Percentiles rank a stretch among this genome's conserved stretches.
phyloP scores from a whole-genome alignment of 495 filamentous ascomycete genomes.

The Xylaria longipes region DNA sequence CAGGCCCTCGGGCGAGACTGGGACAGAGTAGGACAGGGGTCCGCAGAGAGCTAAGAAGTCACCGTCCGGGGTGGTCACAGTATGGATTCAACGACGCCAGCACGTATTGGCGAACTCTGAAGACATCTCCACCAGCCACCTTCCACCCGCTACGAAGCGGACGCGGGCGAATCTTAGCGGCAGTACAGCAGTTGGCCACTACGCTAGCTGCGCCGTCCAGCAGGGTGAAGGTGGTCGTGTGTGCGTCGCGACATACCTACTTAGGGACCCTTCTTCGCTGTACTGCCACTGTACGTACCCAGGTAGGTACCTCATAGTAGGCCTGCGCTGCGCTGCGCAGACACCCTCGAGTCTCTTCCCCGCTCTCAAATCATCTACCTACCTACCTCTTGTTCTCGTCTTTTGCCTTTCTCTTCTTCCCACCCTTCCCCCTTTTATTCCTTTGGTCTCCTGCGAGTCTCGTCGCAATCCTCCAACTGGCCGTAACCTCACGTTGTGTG shows the following conservation, averaged over 20 bases:
- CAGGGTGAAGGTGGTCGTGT: conserved; percentile 9
- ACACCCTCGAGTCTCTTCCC: conserved; percentile 30
- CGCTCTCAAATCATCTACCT: conserved; percentile 31
- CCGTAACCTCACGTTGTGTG: conserved; percentile 23
- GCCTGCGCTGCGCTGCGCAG: conserved; percentile 14
- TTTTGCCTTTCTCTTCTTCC: conserved; percentile 31
- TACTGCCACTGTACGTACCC: conserved; percentile 11
- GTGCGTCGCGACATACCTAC: conserved; percentile 4
- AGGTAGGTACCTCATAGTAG: conserved; percentile 1
- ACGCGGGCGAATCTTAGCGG: conserved; percentile 12
- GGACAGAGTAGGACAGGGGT: conserved; percentile 5
- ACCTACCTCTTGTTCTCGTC: conserved; percentile 40
- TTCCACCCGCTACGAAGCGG: conserved; percentile 21
- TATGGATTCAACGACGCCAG: background rate
- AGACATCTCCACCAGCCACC: conserved; percentile 39
- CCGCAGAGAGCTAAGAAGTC: conserved; percentile 7
- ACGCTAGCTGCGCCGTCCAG: conserved; percentile 8
- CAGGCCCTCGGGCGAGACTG: conserved; percentile 11
- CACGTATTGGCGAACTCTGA: conserved; percentile 27
- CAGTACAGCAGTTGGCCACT: background rate
- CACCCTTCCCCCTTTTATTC: conserved; percentile 30
- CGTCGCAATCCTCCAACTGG: conserved; percentile 25
- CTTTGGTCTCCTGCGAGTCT: conserved; percentile 26
- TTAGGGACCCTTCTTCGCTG: background rate
- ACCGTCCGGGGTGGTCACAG: conserved; percentile 19